Evolutionary conservation across 2,329 filamentous ascomycete genomes (phyloP), one percentile per base, ranked within the genome.

Genomic region (Diaporthe destruens): DNA sequence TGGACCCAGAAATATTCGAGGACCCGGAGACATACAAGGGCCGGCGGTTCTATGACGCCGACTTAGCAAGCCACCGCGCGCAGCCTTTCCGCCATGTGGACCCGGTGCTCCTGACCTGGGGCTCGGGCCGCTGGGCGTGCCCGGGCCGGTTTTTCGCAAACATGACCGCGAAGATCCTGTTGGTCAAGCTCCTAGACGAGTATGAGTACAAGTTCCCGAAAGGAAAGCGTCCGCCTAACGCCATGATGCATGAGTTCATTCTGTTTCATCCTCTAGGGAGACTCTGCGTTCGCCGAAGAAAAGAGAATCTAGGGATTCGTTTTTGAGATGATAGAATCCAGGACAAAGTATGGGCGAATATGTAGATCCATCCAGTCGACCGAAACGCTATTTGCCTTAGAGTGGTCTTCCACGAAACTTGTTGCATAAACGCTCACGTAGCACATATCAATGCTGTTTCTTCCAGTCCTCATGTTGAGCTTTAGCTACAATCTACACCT

Each of bases 161-260:
- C 49, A 53, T 53, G 49, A 53, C 49, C 6, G 49, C 49, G 9
- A 53, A 53, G 49, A 20, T 53, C 25, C n/a, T 25, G 20, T 20
- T 53, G 7, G n/a, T 53, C 25, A 53, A 53, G 20, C 49, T 53
- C n/a, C 49, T 53, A 0, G 49, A 53, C 0, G 49, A 53, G 11
- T 53, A 53, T 12, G 49, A 53, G n/a, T 53, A 23, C 49, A 53
- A 25, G 20, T 53, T 53, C 4, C 49, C 49, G n/a, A 25, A 25
- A 23, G n/a, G n/a, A 11, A 53, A 25, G 1, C 20, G 49, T 20
- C 49, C 49, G 11, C 49, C 49, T 5, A 53, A 53, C 23, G 49
- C 49, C 25, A 53, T 53, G 49, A 53, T 53, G 49, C 49, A 53
- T 23, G 49, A 53, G 49, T 53, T 53, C n/a, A 53, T 53, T 14